A percentile compares a stretch with the other conserved stretches of the same genome.
phyloP scores from a whole-genome alignment of 75 land plant species.

The Sequoiadendron giganteum region DNA sequence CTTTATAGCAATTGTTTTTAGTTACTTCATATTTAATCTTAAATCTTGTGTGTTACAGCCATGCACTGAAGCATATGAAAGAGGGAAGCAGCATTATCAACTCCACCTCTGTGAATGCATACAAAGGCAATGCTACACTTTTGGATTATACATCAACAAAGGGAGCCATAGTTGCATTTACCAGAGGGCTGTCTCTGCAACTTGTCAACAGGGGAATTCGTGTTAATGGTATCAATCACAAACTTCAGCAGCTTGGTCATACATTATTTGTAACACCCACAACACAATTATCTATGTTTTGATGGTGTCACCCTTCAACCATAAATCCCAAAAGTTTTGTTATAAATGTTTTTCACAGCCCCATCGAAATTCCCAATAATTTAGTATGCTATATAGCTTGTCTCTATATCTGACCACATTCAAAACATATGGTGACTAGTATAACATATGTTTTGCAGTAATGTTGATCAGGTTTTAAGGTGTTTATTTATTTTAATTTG shows the following conservation, averaged over 20 bases:
- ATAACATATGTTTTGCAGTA: no score
- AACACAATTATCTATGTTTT: neutral
- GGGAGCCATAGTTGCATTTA: conserved; percentile 80
- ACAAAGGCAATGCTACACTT: conserved; percentile 58
- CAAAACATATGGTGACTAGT: no score
- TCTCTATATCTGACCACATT: no score
- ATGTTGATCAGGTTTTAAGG: no score
- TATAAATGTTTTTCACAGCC: no score
- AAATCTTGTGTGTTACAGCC: conserved; percentile 23
- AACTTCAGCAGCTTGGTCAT: neutral
- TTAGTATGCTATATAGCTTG: no score
- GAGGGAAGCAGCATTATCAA: conserved; percentile 72
- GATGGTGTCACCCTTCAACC: neutral
- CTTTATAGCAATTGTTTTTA: neutral
- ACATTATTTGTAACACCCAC: neutral
- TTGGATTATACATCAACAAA: conserved; percentile 88
- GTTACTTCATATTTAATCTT: neutral
- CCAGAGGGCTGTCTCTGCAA: conserved; percentile 64
- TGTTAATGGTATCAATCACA: conserved; percentile 51
- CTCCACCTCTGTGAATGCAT: conserved; percentile 79
- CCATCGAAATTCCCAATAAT: no score
- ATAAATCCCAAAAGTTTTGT: neutral
- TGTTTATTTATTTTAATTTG: no score
- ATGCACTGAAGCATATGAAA: conserved; percentile 75
- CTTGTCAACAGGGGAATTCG: conserved; percentile 73